These are phyloP conservation scores for Cystofilobasidium capitatum DNA, from an alignment of 768 basidiomycete species.

Conservation along the genomic window DNA sequence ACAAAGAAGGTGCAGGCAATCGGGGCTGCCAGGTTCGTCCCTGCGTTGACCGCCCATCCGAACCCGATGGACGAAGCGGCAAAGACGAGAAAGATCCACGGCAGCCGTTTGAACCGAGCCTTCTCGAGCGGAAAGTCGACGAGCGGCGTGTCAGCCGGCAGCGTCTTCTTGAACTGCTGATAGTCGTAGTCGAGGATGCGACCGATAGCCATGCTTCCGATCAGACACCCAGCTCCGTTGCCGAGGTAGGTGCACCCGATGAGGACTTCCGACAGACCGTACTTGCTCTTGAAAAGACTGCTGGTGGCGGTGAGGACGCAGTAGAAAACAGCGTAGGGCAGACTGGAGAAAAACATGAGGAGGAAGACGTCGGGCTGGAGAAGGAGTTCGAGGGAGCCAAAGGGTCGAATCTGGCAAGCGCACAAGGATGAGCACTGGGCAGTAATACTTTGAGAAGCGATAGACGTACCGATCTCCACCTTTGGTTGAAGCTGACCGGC, in stretches of 20 bases:
- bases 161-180: slow-evolving; percentile 39
- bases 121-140: slow-evolving; percentile 33
- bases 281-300: slow-evolving; percentile 51
- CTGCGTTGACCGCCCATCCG: slow-evolving; percentile 37
- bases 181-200: slow-evolving; percentile 61
- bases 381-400: slow-evolving; percentile 35
- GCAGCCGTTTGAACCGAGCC: slow-evolving; percentile 28
- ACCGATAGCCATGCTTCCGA: slow-evolving; percentile 55
- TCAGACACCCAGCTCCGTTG: slow-evolving; percentile 59
- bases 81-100: slow-evolving; percentile 24
- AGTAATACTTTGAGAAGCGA: neutral
- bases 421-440: no score
- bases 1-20: slow-evolving; percentile 37
- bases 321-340: slow-evolving; percentile 44
- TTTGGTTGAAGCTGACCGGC: neutral
- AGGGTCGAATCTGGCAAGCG: slow-evolving; percentile 33
- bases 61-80: slow-evolving; percentile 25
- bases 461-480: neutral
- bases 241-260: slow-evolving; percentile 71
- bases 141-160: slow-evolving; percentile 28
- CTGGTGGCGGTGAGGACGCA: slow-evolving; percentile 55
- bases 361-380: slow-evolving; percentile 36
- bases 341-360: slow-evolving; percentile 33
- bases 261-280: slow-evolving; percentile 54
- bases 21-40: slow-evolving; percentile 35